Percentiles rank a stretch among this genome's conserved stretches.
Conservation (phyloP, 2,329 filamentous ascomycete species). For the Stachybotrys echinatus region DNA sequence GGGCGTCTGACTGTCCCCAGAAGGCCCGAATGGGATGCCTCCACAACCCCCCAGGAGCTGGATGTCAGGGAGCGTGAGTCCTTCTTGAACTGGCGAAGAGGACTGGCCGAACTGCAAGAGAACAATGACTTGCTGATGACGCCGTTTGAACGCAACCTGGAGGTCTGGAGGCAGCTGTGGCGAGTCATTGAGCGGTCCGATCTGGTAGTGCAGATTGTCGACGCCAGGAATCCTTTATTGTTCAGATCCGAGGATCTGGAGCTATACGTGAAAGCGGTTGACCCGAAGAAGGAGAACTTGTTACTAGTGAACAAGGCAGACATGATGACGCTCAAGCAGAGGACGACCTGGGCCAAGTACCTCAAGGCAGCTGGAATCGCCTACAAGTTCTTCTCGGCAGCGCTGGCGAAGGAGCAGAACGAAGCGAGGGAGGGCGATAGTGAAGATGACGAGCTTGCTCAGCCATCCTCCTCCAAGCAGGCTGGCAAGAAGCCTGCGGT, state of each 20-base stretch:
- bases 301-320: slow-evolving; percentile 97
- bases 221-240: slow-evolving; percentile 88
- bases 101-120: slow-evolving; percentile 88
- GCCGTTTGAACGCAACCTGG: slow-evolving; percentile 92
- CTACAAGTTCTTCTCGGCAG: slow-evolving; percentile 95
- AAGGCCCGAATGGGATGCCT: slow-evolving; percentile 81
- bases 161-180: slow-evolving; percentile 98
- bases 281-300: slow-evolving; percentile 82
- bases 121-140: slow-evolving; percentile 94
- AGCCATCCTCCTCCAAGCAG: slow-evolving; percentile 17
- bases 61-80: slow-evolving; percentile 74
- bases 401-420: slow-evolving; percentile 82
- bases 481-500: slow-evolving; percentile 17
- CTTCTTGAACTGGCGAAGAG: slow-evolving; percentile 83
- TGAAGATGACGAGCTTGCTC: slow-evolving; percentile 24
- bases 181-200: slow-evolving; percentile 96
- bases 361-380: slow-evolving; percentile 76
- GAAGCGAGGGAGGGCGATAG: slow-evolving; percentile 51
- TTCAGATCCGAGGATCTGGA: slow-evolving; percentile 95
- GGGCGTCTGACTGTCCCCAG: slow-evolving; percentile 80
- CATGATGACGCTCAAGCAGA: slow-evolving; percentile 90
- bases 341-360: slow-evolving; percentile 79
- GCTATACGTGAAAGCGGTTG: slow-evolving; percentile 88
- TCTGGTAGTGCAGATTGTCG: slow-evolving; percentile 94
- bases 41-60: slow-evolving; percentile 77